Conservation (phyloP, 2,329 filamentous ascomycete genomes). For the Fusarium solani-melongenae region DNA sequence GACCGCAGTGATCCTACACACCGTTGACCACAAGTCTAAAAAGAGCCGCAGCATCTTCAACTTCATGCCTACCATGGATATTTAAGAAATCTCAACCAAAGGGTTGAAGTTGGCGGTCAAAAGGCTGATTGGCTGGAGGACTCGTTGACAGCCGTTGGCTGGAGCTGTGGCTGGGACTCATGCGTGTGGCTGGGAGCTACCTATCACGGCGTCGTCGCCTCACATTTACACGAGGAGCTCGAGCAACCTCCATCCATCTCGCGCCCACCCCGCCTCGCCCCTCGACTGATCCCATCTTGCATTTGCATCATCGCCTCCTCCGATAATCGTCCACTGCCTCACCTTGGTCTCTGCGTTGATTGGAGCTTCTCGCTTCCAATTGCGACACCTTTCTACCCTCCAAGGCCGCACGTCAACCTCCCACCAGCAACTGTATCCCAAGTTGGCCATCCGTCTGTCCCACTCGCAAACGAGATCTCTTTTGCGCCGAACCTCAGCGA, state of each 20-base stretch:
- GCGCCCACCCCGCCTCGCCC: slow-evolving; percentile 26
- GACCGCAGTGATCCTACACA: neutral
- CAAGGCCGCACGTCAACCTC: neutral
- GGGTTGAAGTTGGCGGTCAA: neutral
- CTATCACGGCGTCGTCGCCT: slow-evolving; percentile 6
- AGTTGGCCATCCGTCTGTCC: neutral
- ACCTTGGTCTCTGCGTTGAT: neutral
- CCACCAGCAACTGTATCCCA: neutral
- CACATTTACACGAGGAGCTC: slow-evolving; percentile 13
- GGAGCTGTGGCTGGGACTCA: slow-evolving; percentile 19
- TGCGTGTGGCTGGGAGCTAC: slow-evolving; percentile 26
- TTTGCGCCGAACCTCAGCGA: neutral
- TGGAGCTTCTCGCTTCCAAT: neutral
- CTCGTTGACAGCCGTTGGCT: neutral
- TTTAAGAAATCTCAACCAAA: neutral
- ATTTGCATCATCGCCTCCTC: neutral
- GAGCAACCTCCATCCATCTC: slow-evolving; percentile 17
- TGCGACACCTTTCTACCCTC: neutral
- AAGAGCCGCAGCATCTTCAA: neutral
- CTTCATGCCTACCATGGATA: neutral
- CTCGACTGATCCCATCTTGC: neutral
- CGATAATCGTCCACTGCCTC: neutral
- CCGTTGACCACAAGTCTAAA: neutral
- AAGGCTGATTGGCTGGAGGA: neutral
- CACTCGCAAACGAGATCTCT: neutral